Evolutionary conservation across 1,284 basidiomycete genomes (phyloP), one percentile per base, ranked within the genome.

Genomic region (Trichosporon coremiiforme): DNA sequence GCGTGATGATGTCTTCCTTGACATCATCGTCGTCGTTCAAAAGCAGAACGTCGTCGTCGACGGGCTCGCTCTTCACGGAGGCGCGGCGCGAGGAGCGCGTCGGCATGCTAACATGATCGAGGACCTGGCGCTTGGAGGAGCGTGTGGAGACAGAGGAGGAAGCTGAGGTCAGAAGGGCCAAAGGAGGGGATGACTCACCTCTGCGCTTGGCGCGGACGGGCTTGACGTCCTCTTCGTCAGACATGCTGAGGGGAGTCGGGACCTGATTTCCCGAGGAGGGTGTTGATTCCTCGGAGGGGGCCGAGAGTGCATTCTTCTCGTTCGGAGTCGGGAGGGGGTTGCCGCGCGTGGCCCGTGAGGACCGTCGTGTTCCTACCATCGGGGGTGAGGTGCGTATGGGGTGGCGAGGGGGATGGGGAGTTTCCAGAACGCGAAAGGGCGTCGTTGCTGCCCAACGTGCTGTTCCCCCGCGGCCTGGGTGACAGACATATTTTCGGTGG

Each of bases 21-120:
- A 60, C 66, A 8, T 67, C 71, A 15, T 68, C 73, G 31, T 67
- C 70, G 12, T 70, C 71, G 17, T 20, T 57, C 10, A 57, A 15
- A 9, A 57, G 29, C 2, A 35, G 33, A 4, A 62, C 31, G 17
- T 62, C 70, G 12, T 67, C 53, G 50, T 70, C 70, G 50, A 66
- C 50, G 13, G 67, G 63, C 25, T 67, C 67, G 17, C 66, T 60
- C 62, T 65, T 65, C 15, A 66, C 67, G 13, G 71, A 68, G 13
- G 25, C 22, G 15, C n/a, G 20, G 47, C 17, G 25, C 31, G 22
- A 35, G 5, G 36, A 45, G 35, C 36, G 55, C 10, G 36, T 47
- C 60, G 25, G 57, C 31, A 38, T 2, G 45, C 47, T 64, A 17
- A 62, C 67, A 60, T 60, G 38, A 20, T 68, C 62, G 67, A 29